Conservation (phyloP, 495 filamentous ascomycete species). For the Neurospora sp. region DNA sequence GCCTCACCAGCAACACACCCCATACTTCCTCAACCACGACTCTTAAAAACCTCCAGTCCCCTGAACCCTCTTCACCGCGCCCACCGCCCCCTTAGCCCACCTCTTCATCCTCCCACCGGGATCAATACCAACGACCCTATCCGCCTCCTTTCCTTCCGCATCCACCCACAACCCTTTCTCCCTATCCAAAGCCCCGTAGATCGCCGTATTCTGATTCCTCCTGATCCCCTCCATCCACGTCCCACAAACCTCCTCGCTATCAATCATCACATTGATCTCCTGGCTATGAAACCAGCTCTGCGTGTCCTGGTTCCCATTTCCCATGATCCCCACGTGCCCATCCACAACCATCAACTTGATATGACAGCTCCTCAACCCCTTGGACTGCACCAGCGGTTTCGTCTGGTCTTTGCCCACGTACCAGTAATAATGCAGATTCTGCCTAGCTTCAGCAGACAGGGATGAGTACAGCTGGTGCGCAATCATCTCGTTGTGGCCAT, state of each 20-base stretch:
- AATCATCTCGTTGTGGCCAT: slow-evolving; percentile 65
- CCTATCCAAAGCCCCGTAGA: slow-evolving; percentile 46
- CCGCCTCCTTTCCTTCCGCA: slow-evolving; percentile 40
- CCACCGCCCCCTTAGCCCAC: slow-evolving; percentile 53
- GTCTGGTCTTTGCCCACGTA: slow-evolving; percentile 68
- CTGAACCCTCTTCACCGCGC: slow-evolving; percentile 51
- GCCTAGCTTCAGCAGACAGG: slow-evolving; percentile 36
- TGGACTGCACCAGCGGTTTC: slow-evolving; percentile 48
- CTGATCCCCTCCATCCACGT: slow-evolving; percentile 52
- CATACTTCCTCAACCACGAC: background rate
- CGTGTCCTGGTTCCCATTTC: slow-evolving; percentile 74
- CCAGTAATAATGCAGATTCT: slow-evolving; percentile 47
- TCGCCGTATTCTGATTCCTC: slow-evolving; percentile 60
- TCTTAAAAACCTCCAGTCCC: slow-evolving; percentile 50
- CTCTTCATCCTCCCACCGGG: slow-evolving; percentile 47
- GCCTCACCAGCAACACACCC: background rate
- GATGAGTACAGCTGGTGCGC: slow-evolving; percentile 45
- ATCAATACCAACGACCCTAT: slow-evolving; percentile 50
- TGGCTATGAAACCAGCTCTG: slow-evolving; percentile 70
- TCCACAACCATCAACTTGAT: slow-evolving; percentile 70
- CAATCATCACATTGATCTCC: slow-evolving; percentile 66
- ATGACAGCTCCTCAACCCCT: slow-evolving; percentile 58
- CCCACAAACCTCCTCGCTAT: slow-evolving; percentile 47
- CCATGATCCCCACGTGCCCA: slow-evolving; percentile 54
- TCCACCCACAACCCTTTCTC: slow-evolving; percentile 56